Evolutionary conservation across 192 early-diverging fungal genomes (phyloP).

Genomic region (Haplosporangium gracile): DNA sequence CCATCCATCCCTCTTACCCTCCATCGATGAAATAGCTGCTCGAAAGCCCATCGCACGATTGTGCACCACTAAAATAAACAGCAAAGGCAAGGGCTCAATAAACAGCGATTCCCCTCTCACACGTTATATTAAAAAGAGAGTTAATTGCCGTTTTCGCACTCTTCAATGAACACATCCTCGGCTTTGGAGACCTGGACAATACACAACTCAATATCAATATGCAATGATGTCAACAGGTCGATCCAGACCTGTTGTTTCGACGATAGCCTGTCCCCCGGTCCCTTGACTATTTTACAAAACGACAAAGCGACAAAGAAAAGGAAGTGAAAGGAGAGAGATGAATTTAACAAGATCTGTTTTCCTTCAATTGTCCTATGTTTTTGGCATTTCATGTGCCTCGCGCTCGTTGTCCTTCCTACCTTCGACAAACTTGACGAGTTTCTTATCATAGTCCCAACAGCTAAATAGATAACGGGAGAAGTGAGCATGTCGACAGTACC

Average conservation of each 20-base stretch:
- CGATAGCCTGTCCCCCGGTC: constrained; percentile 76
- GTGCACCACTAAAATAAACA: neutral
- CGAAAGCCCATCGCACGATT: neutral
- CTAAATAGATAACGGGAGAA: constrained; percentile 9
- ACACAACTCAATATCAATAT: constrained; percentile 74
- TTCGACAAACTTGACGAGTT: constrained; percentile 71
- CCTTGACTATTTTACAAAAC: constrained; percentile 63
- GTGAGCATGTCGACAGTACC: neutral
- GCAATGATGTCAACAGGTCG: constrained; percentile 65
- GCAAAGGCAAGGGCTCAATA: neutral
- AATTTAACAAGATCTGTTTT: neutral
- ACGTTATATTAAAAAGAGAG: neutral
- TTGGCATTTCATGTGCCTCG: neutral
- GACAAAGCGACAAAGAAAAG: neutral
- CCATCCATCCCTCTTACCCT: neutral
- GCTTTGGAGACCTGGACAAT: constrained; percentile 62
- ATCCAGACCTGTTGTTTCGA: constrained; percentile 78
- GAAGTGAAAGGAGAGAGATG: neutral
- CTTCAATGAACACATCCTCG: constrained; percentile 51
- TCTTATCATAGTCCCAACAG: constrained; percentile 72
- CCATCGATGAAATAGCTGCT: neutral
- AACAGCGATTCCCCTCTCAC: neutral
- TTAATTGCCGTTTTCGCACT: constrained; percentile 23
- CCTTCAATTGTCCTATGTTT: neutral
- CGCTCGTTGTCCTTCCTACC: constrained; percentile 33